Conservation (phyloP, 768 basidiomycete genomes). For the Boletus huronensis region DNA sequence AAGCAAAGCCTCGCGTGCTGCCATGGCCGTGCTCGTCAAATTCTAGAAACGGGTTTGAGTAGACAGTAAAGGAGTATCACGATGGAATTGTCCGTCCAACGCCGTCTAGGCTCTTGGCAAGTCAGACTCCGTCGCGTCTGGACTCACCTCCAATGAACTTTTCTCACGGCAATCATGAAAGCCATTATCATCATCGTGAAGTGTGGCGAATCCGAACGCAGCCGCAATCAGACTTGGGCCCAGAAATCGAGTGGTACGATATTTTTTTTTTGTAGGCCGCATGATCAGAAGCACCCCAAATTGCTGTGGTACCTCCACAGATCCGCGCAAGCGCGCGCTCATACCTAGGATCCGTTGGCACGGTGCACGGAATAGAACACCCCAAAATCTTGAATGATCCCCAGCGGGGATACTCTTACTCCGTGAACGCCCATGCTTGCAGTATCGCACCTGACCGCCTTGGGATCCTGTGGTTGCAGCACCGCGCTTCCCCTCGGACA, state of each 20-base stretch:
- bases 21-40: background rate
- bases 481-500: constrained; percentile 21
- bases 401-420: background rate
- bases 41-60: background rate
- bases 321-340: constrained; percentile 2
- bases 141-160: background rate
- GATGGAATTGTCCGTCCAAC: background rate
- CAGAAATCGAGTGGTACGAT: constrained; percentile 1
- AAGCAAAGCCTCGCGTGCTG: too few relatives aligned
- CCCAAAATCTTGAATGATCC: background rate
- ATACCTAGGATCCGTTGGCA: background rate
- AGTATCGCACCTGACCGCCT: background rate
- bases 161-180: constrained; percentile 4
- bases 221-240: background rate
- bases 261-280: background rate
- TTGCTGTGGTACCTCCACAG: constrained; percentile 1
- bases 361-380: constrained; percentile 3
- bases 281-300: background rate
- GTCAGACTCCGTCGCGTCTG: background rate
- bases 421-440: background rate
- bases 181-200: background rate
- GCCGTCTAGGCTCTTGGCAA: background rate
- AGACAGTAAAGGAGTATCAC: background rate
- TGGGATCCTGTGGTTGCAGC: background rate
- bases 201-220: constrained; percentile 6